Base-by-base conservation (phyloP, 1,139 yeast species). In the Suhomyces anneliseae region DNA sequence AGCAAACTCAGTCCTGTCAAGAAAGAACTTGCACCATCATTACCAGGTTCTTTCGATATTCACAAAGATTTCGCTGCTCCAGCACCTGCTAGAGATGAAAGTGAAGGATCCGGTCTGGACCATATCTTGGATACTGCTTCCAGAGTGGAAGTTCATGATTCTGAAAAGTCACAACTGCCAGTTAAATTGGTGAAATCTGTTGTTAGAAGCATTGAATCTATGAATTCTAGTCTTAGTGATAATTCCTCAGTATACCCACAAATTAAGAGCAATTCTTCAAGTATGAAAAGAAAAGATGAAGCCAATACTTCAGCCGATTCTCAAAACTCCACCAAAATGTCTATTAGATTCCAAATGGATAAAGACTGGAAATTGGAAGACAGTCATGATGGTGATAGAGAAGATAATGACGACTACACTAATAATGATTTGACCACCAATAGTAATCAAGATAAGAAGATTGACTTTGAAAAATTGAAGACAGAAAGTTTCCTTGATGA, bases 371-470 rank as follows among this genome's bases (percentile, higher is more conserved):
- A 69, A 53, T 61, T 69, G 40, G 76, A 72, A 49, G 73, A 71
- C 44, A 70, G 76, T 43, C 65, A 71, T 47, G 78, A 73, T 54
- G 78, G 77, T 12, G 78, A 73, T 43, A 60, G 64, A 38, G 78
- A 73, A 54, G 78, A 73, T 48, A 73, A 73, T 51, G 74, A 68
- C 44, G 70, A 66, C 14, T 51, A 47, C 37, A 64, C 70, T 6
- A 54, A 61, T 40, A 62, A 61, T 40, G 68, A 66, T 33, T 46
- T 50, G 27, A 54, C 57, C 7, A 38, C 45, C 2, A 46, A 43
- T 2, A 53, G 56, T 33, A 39, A 39, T 11, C 34, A 38, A 5
- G 47, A 44, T 14, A 44, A 46, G 35, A 44, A 40, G 38, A 49
- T 50, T 15, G 56, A 55, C 36, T 54, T 54, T 32, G 59, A 55